Evolutionary conservation across 139 green algal species (phyloP).

Genomic region (Micractinium sp.): DNA sequence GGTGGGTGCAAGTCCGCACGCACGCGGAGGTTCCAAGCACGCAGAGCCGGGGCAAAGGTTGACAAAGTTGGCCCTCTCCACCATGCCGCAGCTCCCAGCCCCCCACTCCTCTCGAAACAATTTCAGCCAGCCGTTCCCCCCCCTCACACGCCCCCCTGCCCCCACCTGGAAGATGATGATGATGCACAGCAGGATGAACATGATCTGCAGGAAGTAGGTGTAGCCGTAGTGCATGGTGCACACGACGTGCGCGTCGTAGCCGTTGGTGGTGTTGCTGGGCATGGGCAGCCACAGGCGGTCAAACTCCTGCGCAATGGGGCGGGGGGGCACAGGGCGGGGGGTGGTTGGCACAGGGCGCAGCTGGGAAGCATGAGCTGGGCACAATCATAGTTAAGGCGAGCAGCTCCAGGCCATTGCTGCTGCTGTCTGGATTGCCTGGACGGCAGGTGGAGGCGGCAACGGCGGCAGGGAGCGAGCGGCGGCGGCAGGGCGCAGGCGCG

Average conservation of each 20-base stretch:
- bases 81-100: too few species aligned
- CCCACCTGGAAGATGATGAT: slow-evolving; percentile 40
- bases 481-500: too few species aligned
- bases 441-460: too few species aligned
- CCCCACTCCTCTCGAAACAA: too few species aligned
- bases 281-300: slow-evolving; percentile 17
- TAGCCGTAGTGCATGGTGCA: slow-evolving; percentile 39
- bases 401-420: too few species aligned
- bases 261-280: slow-evolving; percentile 32
- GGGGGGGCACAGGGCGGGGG: not conserved
- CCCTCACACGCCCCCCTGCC: too few species aligned
- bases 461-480: too few species aligned
- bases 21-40: not conserved
- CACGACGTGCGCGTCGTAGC: slow-evolving; percentile 32
- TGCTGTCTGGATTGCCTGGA: too few species aligned
- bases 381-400: too few species aligned
- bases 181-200: slow-evolving; percentile 39
- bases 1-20: not conserved
- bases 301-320: slow-evolving; percentile 11
- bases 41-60: not conserved
- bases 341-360: not conserved
- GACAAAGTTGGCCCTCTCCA: not conserved
- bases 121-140: too few species aligned
- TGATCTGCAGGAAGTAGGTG: slow-evolving; percentile 42
- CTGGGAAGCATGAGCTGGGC: too few species aligned